A percentile compares a stretch with the other conserved stretches of the same genome.
Evolutionary conservation across 2,329 filamentous ascomycete genomes (phyloP).

Genomic region (Botryosphaeria dothidea): DNA sequence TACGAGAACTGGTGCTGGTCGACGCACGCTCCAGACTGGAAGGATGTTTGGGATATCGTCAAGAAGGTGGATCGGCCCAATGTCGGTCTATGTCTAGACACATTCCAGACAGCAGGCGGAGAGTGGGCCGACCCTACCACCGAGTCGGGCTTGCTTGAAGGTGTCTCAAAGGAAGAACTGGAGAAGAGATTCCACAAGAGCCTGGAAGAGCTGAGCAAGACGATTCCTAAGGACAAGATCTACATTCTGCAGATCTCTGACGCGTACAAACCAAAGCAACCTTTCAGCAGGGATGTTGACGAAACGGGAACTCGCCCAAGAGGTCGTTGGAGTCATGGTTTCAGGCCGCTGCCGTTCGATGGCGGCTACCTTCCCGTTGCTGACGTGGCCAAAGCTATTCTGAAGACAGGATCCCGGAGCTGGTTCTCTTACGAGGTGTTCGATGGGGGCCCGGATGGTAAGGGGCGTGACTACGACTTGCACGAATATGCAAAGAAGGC

Average conservation of each 20-base stretch:
- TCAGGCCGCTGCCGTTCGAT: slow-evolving; percentile 67
- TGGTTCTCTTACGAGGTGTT: slow-evolving; percentile 74
- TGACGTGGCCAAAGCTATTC: slow-evolving; percentile 64
- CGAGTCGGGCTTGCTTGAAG: slow-evolving; percentile 58
- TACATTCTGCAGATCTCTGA: slow-evolving; percentile 75
- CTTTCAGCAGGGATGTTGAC: slow-evolving; percentile 53
- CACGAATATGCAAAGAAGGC: slow-evolving; percentile 53
- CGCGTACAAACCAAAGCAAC: slow-evolving; percentile 63
- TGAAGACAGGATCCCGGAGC: slow-evolving; percentile 65
- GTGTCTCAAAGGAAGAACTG: slow-evolving; percentile 48
- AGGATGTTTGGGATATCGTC: slow-evolving; percentile 69
- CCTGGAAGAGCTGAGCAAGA: slow-evolving; percentile 56
- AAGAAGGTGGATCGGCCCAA: slow-evolving; percentile 63
- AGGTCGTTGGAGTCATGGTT: slow-evolving; percentile 71
- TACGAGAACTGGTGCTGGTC: slow-evolving; percentile 87
- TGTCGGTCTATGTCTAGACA: slow-evolving; percentile 74
- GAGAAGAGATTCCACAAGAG: slow-evolving; percentile 54
- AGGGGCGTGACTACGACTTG: slow-evolving; percentile 54
- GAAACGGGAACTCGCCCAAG: slow-evolving; percentile 59
- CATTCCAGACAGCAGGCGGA: slow-evolving; percentile 71
- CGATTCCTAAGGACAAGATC: slow-evolving; percentile 68
- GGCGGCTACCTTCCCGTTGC: slow-evolving; percentile 70
- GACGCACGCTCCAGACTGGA: slow-evolving; percentile 68
- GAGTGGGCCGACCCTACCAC: slow-evolving; percentile 75
- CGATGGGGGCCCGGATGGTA: slow-evolving; percentile 59